A percentile compares a stretch with the other conserved stretches of the same genome.
These are phyloP conservation scores for Boletus reticuloceps DNA, from an alignment of 768 basidiomycete genomes.

Conservation along the genomic window DNA sequence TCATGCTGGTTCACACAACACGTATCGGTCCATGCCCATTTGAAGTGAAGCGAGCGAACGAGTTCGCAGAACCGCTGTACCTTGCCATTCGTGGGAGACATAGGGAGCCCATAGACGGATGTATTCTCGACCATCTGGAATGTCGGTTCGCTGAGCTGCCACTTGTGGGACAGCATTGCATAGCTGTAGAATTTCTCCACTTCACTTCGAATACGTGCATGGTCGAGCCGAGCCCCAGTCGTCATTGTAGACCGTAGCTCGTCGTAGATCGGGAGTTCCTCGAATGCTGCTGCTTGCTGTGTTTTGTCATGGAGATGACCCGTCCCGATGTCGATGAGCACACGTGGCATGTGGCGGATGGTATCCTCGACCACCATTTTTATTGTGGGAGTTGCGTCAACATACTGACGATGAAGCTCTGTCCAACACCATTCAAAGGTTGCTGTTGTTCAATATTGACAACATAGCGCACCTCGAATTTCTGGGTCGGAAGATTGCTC, in stretches of 20 bases:
- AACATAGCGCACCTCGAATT: too few relatives aligned
- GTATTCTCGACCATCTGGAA: too few relatives aligned
- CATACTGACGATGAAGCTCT: background rate
- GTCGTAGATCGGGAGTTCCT: background rate
- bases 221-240: background rate
- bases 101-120: too few relatives aligned
- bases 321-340: constrained; percentile 3
- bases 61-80: too few relatives aligned
- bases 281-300: constrained; percentile 4
- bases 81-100: too few relatives aligned
- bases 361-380: background rate
- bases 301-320: constrained; percentile 2
- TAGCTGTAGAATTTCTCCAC: constrained; percentile 2
- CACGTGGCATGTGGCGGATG: background rate
- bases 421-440: too few relatives aligned
- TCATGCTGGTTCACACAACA: constrained; percentile 2
- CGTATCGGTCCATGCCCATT: constrained; percentile 10
- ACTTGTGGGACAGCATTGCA: constrained; percentile 4
- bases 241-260: constrained; percentile 4
- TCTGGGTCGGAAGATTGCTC: background rate
- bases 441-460: too few relatives aligned
- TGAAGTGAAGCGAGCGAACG: too few relatives aligned
- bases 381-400: background rate
- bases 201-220: background rate
- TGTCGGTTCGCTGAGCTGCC: background rate